Evolutionary conservation across 257 asterid genomes (phyloP), one percentile per base, ranked within the genome.

Genomic region (Jaltomata sinuosa): DNA sequence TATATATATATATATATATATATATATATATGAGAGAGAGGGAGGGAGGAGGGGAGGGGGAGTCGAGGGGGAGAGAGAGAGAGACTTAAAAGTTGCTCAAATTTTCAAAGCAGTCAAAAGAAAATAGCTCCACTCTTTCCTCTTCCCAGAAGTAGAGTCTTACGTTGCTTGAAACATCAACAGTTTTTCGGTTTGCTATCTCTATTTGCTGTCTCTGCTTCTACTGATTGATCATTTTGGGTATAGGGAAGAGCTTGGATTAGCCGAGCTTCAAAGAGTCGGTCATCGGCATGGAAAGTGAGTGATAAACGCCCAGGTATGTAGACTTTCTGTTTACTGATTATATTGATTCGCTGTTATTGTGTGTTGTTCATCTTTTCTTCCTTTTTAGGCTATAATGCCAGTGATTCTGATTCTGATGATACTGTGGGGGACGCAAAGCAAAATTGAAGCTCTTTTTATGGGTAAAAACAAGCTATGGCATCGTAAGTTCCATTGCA

Each of bases 241-340:
- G 69, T 87, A 61, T 67, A 95, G 99, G 99, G 96, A 84, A 91
- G 87, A 88, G 89, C 92, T 34, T 94, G 99, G 98, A 91, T 97
- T 87, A 87, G 81, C 77, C 91, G 91, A 85, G 99, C 97, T 22
- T 87, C 99, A 3, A 93, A 86, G 87, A 89, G 87, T 85, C 89
- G 98, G 79, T 88, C 97, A 62, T 94, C 98, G 0, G 99, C 80
- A 27, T 91, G 91, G 98, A 93, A 91, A 93, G 93, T 95, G 69
- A 91, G 97, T 27, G 94, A 95, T 86, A 95, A 97, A 87, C 98
- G 85, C 85, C 99, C 99, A 88, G 99, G 99, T 97, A n/a, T 36
- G 53, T 78, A 40, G 54, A 36, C 18, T 64, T 82, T 21, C 42
- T 15, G 71, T 25, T 61, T 40, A 80, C 57, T 49, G 64, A 15